Evolutionary conservation across 352 stramenopile species (phyloP), one percentile per base, ranked within the genome.

Genomic region (Phytophthora pluvialis): DNA sequence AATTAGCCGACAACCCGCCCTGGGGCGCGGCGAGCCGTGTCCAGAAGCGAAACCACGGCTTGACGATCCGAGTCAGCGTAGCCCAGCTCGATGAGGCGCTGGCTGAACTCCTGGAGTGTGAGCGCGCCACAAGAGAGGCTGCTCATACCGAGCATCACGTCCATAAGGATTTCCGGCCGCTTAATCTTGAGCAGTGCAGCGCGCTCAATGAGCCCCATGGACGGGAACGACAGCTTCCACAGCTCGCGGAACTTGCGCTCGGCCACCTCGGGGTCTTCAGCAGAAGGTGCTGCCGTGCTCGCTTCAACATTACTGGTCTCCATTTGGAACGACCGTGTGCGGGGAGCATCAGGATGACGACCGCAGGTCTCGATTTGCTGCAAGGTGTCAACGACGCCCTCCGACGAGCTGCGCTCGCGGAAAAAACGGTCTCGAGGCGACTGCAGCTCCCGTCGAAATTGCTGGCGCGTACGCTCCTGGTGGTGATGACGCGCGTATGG

Each of bases 71-170:
- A 67, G 46, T 86, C 78, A 25, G 70, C 57, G 56, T 93, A 90
- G 15, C 82, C 81, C 11, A 93, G 72, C 60, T 90, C 81, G 0
- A 80, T 66, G 7, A 93, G 72, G 21, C 72, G 73, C 15, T 75
- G 74, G 32, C 83, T 82, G 33, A 93, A 84, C 35, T 84, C 72
- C 16, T 71, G 68, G 4, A 87, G 64, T 7, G 78, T 88, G n/a
- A 90, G 56, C 2, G 81, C 74, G 12, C 82, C 82, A 26, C 77
- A 90, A 21, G 84, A 81, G n/a, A 91, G 39, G 48, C 78, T 90
- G 70, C 84, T 93, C 65, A 94, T 81, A 11, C 77, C 80, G n/a
- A 94, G 81, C 79, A 94, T 90, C 1, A 91, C 70, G 47, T 94
- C 83, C 44, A 83, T 85, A 3, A 92, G 73, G 42, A 94, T 83